Base-by-base conservation (phyloP, 148 eudicot species). In the Cornus florida region DNA sequence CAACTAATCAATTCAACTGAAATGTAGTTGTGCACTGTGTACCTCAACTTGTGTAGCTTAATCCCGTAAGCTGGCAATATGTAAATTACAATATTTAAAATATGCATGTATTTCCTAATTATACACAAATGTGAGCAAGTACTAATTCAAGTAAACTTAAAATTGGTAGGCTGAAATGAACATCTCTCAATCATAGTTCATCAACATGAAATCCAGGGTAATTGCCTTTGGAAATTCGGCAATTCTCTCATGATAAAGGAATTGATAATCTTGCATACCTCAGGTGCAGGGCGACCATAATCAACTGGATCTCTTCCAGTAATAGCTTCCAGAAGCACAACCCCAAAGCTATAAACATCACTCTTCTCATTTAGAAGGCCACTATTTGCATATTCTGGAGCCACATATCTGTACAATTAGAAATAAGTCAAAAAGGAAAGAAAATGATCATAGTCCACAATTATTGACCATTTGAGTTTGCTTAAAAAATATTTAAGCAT, bases 341-440 rank as follows among this genome's bases (percentile, higher is more conserved):
- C 97, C 46, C 98, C 98, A 79, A 92, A 94, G 83, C 97, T 92
- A 81, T 94, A 92, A 22, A 94, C 92, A 79, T 94, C 98, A 78
- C 97, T 94, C 85, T 94, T 92, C 82, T 94, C 98, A 75, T 90
- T 93, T 50, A 93, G 88, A 75, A 90, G 90, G 74, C 98, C 98
- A 78, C 97, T 93, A 75, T 91, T 93, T 75, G 99, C 99, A 87
- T 95, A 95, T 82, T 95, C 99, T 72, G 99, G 99, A 80, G 97
- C 97, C 68, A 95, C 97, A 79, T 95, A 95, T 81, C 97, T 94
- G 85, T 33, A 73, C 16, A 77, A 16, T 48, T 24, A 6, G 32
- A 24, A 28, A 74, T 46, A 53, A 17, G 7, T 11, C 10, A 24
- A 28, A 0, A 20, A 35, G 68, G 46, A 19, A 28, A 43, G 41